These are phyloP conservation scores for Starmerella asiatica DNA, from an alignment of 805 yeast genomes.

Conservation along the genomic window DNA sequence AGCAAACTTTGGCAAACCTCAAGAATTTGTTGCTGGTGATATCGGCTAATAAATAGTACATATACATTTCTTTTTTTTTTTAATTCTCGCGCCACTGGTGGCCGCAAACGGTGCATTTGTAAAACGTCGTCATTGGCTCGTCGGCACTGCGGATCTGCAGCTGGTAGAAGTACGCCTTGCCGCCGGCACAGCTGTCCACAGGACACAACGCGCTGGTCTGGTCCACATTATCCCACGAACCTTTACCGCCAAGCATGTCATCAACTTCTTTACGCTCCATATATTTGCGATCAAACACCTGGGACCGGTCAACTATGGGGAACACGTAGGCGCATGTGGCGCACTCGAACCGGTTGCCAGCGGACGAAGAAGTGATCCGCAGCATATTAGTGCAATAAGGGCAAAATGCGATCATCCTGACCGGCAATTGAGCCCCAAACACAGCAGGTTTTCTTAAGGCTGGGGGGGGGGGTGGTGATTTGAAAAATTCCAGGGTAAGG, in stretches of 20 bases:
- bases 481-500: no score
- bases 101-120: slow-evolving; percentile 85
- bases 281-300: slow-evolving; percentile 70
- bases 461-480: no score
- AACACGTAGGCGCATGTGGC: slow-evolving; percentile 93
- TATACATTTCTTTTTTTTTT: not conserved
- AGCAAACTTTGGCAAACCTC: slow-evolving; percentile 29
- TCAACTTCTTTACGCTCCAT: slow-evolving; percentile 83
- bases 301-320: slow-evolving; percentile 60
- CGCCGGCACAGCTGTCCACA: slow-evolving; percentile 67
- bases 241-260: slow-evolving; percentile 91
- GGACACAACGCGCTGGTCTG: slow-evolving; percentile 93
- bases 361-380: slow-evolving; percentile 48
- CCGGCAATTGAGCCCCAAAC: not conserved
- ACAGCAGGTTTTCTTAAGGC: not conserved
- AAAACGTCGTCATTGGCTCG: slow-evolving; percentile 98
- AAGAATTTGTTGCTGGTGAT: slow-evolving; percentile 27
- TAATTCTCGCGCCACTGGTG: slow-evolving; percentile 95
- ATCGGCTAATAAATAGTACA: slow-evolving; percentile 4
- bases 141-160: slow-evolving; percentile 94
- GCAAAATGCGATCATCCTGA: slow-evolving; percentile 94
- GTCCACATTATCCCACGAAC: slow-evolving; percentile 98
- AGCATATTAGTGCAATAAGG: slow-evolving; percentile 92
- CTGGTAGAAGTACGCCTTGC: slow-evolving; percentile 92
- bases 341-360: slow-evolving; percentile 59